Conservation (phyloP, 768 basidiomycete species). For the Hericium erinaceus region DNA sequence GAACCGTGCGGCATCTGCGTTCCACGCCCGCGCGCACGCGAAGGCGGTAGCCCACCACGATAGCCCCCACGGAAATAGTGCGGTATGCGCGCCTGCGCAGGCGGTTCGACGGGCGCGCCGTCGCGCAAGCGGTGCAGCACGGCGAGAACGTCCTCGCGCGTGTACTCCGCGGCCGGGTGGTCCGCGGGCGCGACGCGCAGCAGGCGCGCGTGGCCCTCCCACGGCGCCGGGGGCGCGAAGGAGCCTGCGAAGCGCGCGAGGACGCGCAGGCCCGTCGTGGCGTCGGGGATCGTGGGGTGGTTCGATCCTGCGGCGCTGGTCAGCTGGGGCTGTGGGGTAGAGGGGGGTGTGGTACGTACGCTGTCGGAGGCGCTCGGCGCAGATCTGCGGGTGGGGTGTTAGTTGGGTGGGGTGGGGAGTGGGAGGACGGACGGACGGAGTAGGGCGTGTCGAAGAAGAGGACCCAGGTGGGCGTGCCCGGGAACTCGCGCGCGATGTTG, state of each 20-base stretch:
- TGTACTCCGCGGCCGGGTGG: conserved; percentile 35
- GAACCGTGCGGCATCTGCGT: not conserved
- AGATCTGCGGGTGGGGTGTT: conserved; percentile 35
- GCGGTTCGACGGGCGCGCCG: conserved; percentile 18
- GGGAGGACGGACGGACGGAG: conserved; percentile 34
- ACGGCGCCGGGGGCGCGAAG: conserved; percentile 42
- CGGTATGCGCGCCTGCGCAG: conserved; percentile 4
- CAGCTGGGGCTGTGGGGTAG: not conserved
- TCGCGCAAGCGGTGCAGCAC: conserved; percentile 44
- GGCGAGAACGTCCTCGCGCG: conserved; percentile 38
- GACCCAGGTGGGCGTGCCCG: conserved; percentile 56
- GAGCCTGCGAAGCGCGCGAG: conserved; percentile 57
- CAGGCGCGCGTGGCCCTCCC: conserved; percentile 63
- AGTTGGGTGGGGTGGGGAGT: not conserved
- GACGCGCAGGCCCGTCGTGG: conserved; percentile 48
- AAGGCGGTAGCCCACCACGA: not conserved
- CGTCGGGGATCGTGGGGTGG: conserved; percentile 69
- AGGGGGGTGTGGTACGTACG: conserved; percentile 33
- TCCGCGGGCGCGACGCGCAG: conserved; percentile 27
- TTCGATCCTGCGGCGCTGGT: conserved; percentile 38
- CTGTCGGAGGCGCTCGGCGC: conserved; percentile 47
- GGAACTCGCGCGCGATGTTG: conserved; percentile 57
- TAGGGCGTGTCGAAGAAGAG: conserved; percentile 74
- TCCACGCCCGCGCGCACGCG: not conserved
- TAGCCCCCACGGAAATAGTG: not conserved